Conservation (phyloP, 2,329 filamentous ascomycete species). For the Arthrobotrys sinensis region DNA sequence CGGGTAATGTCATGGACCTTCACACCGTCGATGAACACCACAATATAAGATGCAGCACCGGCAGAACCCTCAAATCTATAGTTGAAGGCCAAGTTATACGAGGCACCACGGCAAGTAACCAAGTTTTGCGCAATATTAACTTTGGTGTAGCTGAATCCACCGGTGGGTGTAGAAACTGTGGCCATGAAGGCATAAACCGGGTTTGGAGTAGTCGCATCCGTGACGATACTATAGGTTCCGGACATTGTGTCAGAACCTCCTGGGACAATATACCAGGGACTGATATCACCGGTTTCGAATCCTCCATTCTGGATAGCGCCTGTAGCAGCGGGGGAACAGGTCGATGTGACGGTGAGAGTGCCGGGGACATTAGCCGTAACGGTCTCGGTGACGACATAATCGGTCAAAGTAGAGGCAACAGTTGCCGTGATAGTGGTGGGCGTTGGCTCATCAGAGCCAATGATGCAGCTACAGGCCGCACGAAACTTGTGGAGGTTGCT, state of each 20-base stretch:
- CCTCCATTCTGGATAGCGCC: not conserved
- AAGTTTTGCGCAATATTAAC: conserved; percentile 33
- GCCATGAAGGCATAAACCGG: not conserved
- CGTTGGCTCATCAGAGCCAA: not conserved
- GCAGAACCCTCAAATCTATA: conserved; percentile 13
- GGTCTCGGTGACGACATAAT: not conserved
- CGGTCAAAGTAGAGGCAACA: not conserved
- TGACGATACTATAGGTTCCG: not conserved
- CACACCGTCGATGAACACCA: not conserved
- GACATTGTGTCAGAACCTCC: not conserved
- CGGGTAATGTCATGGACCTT: not conserved
- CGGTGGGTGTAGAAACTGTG: not conserved
- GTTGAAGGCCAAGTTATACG: conserved; percentile 14
- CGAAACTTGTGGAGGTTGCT: not conserved
- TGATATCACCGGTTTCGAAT: not conserved
- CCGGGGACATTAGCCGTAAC: not conserved
- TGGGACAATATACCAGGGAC: conserved; percentile 2
- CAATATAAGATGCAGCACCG: not conserved
- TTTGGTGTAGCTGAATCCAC: conserved; percentile 7
- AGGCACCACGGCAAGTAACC: conserved; percentile 28
- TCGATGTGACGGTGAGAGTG: not conserved
- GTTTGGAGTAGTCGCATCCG: not conserved
- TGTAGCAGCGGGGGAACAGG: not conserved
- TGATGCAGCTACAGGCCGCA: not conserved
- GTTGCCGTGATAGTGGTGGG: not conserved